Base-by-base conservation (phyloP, 225 moss, liverwort and hornwort species). In the Thuidium tamariscinum region DNA sequence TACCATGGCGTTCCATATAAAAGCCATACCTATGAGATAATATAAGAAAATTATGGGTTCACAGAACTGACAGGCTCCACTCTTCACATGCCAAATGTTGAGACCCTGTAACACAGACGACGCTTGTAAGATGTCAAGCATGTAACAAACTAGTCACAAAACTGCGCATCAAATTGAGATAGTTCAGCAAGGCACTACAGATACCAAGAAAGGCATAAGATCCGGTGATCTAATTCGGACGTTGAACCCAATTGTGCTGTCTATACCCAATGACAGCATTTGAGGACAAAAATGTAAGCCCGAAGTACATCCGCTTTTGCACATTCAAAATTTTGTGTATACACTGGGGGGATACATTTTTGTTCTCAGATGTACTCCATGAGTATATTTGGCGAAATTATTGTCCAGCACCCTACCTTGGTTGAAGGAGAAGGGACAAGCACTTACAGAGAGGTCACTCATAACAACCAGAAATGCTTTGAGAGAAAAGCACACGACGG, bases 401-500 rank as follows among this genome's bases (percentile, higher is more conserved):
- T n/a, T 17, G 59, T 42, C 59, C 59, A 69, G 52, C 71, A 59
- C 83, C 8, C 25, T 44, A 42, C 17, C n/a, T 57, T 2, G 34
- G 61, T 65, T n/a, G 72, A 51, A 78, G 61, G 56, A 46, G 52
- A 32, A 86, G 34, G 59, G 41, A 49, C 46, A 72, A 65, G 77
- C 54, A 88, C 97, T 95, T 89, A 97, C 97, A 82, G 92, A 90
- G 85, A 96, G 88, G 83, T 96, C 92, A 89, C 93, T 95, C 86
- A 93, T 89, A 63, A 97, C 91, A 83, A 97, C 94, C 80, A 97
- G 83, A 57, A 92, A 89, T 37, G 97, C 97, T 84, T 94, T 91
- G 57, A 96, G 79, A 29, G 96, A 90, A 72, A 97, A 97, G 90
- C 96, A 97, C 75, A 97, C 86, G 39, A 97, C 95, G 39, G 97